A percentile compares a stretch with the other conserved stretches of the same genome.
phyloP scores from a whole-genome alignment of 1,139 yeast genomes.

The Zygoascus meyerae region DNA sequence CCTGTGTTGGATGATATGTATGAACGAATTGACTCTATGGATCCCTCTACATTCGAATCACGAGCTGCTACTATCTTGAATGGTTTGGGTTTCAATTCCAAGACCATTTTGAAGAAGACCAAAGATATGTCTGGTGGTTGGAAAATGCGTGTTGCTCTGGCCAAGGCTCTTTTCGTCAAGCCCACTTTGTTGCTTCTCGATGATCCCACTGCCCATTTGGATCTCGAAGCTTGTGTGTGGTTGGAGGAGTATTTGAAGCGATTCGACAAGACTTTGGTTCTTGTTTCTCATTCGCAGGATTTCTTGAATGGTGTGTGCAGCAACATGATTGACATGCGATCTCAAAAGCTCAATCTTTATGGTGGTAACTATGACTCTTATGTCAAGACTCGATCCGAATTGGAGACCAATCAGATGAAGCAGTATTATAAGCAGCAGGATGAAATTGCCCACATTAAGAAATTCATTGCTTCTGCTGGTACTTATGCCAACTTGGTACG shows the following conservation, averaged over 20 bases:
- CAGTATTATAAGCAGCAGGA: constrained; percentile 96
- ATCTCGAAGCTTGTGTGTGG: constrained; percentile 99
- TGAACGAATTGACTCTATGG: constrained; percentile 95
- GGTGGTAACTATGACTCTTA: constrained; percentile 99
- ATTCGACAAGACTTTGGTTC: constrained; percentile 86
- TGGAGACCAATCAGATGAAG: constrained; percentile 97
- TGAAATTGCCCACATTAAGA: constrained; percentile 96
- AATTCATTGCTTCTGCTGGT: constrained; percentile 99
- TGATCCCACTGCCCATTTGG: constrained; percentile 99
- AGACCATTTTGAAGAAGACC: constrained; percentile 82
- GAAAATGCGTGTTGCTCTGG: constrained; percentile 89
- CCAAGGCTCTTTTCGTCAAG: constrained; percentile 50
- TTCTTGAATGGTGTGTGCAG: constrained; percentile 98
- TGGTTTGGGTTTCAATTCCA: constrained; percentile 92
- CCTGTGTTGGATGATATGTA: constrained; percentile 79
- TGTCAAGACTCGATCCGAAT: constrained; percentile 87
- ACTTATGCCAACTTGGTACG: constrained; percentile 97
- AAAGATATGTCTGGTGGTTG: constrained; percentile 99
- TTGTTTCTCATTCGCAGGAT: constrained; percentile 98
- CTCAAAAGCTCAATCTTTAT: constrained; percentile 60
- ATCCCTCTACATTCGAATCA: constrained; percentile 90
- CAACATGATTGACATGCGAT: constrained; percentile 96
- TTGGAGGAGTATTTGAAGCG: constrained; percentile 95
- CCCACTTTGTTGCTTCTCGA: constrained; percentile 40
- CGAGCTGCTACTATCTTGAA: constrained; percentile 93